A percentile compares a stretch with the other conserved stretches of the same genome.
Conservation (phyloP, 75 land plant genomes). For the Cunninghamia lanceolata region DNA sequence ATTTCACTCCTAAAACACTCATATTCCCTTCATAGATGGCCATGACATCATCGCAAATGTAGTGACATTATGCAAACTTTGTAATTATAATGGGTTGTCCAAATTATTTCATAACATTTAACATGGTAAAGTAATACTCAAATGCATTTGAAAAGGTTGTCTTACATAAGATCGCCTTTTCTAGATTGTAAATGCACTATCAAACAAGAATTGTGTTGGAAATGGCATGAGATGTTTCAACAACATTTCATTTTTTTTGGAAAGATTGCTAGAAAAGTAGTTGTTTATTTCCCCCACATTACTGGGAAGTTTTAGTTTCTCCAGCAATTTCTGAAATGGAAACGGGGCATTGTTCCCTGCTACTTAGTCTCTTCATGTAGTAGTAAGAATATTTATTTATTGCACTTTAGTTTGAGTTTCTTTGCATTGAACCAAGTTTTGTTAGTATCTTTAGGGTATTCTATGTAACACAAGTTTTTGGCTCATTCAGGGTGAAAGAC, state of each 20-base stretch:
- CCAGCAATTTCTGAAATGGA: not conserved
- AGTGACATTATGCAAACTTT: not conserved
- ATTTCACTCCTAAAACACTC: not conserved
- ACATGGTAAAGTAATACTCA: not conserved
- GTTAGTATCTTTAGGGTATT: not conserved
- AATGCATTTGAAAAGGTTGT: not conserved
- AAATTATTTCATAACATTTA: too few species aligned
- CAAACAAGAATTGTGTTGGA: not conserved
- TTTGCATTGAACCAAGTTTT: not conserved
- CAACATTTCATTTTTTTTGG: not conserved
- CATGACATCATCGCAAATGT: not conserved
- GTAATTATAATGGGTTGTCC: not conserved
- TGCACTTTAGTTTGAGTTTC: not conserved
- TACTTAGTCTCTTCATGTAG: not conserved
- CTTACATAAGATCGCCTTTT: not conserved
- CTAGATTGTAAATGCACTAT: not conserved
- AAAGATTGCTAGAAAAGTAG: too few species aligned
- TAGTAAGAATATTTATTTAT: not conserved
- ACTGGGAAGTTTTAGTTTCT: not conserved
- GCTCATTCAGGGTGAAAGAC: slow-evolving; percentile 37
- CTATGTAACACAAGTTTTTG: not conserved
- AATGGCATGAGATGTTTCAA: not conserved
- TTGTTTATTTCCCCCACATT: not conserved
- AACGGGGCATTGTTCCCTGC: not conserved
- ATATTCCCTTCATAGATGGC: not conserved